Evolutionary conservation across 2,329 filamentous ascomycete genomes (phyloP).

Genomic region (Celoporthe dispersa): DNA sequence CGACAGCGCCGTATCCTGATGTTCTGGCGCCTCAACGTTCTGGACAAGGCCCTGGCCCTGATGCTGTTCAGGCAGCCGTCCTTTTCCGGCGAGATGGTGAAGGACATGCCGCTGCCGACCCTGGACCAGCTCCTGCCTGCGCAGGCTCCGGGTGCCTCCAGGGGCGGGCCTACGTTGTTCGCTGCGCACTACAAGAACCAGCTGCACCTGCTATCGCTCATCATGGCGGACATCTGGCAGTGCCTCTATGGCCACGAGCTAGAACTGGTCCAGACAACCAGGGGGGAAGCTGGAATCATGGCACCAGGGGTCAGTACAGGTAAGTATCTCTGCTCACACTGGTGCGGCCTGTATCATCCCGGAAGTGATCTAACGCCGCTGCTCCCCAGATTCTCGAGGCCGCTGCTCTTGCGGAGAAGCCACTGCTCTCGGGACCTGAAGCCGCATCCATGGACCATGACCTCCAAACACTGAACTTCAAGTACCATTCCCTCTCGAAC

Average conservation of each 20-base stretch:
- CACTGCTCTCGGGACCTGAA: neutral
- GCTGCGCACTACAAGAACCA: constrained; percentile 8
- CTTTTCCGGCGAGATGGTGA: constrained; percentile 5
- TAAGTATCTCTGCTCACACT: neutral
- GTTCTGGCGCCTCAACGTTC: constrained; percentile 22
- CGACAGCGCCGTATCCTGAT: constrained; percentile 8
- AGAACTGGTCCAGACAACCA: neutral
- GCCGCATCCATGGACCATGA: constrained; percentile 9
- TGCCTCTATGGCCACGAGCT: constrained; percentile 1
- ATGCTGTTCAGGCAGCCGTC: constrained; percentile 9
- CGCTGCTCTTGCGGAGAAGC: constrained; percentile 18
- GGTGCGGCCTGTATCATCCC: neutral
- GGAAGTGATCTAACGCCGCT: neutral
- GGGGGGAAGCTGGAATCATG: constrained; percentile 1
- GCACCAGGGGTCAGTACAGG: neutral
- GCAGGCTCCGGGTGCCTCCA: neutral
- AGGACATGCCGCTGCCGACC: constrained; percentile 4
- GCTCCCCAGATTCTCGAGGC: constrained; percentile 19
- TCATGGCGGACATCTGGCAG: constrained; percentile 8
- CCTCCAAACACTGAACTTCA: constrained; percentile 5
- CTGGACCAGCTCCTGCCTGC: constrained; percentile 13
- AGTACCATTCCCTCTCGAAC: constrained; percentile 7
- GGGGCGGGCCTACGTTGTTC: neutral
- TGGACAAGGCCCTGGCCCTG: constrained; percentile 19
- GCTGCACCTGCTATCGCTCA: constrained; percentile 10